A percentile compares a stretch with the other conserved stretches of the same genome.
Conservation (phyloP, 768 basidiomycete species). For the Boletus subcaerulescens region DNA sequence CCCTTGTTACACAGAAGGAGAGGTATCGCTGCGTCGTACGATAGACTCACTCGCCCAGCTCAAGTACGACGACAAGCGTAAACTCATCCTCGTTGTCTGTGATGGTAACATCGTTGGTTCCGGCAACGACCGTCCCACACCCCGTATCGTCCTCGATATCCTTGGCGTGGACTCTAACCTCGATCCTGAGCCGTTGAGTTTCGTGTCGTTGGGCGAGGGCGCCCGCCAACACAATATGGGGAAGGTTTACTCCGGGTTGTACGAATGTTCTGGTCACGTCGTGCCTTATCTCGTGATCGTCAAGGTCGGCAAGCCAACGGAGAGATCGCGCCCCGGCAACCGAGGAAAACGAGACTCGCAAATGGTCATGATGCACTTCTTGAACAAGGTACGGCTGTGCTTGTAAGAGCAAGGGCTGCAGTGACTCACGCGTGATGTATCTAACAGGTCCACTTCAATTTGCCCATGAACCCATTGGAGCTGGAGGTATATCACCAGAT, state of each 20-base stretch:
- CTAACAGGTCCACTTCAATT: conserved; percentile 87
- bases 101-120: conserved; percentile 97
- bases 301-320: conserved; percentile 94
- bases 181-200: conserved; percentile 93
- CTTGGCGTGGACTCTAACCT: conserved; percentile 90
- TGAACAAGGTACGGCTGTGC: conserved; percentile 73
- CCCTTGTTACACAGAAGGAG: conserved; percentile 98
- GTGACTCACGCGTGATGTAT: not conserved
- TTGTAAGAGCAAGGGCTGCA: not conserved
- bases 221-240: conserved; percentile 97
- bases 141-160: conserved; percentile 94
- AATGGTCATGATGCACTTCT: conserved; percentile 93
- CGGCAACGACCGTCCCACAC: conserved; percentile 94
- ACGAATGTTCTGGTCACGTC: conserved; percentile 92
- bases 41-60: conserved; percentile 93
- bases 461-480: conserved; percentile 95
- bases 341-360: conserved; percentile 98
- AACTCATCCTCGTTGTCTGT: conserved; percentile 41
- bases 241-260: conserved; percentile 94
- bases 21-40: conserved; percentile 75
- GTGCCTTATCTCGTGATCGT: conserved; percentile 91
- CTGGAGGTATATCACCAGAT: conserved; percentile 99
- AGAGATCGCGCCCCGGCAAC: conserved; percentile 91
- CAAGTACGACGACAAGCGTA: conserved; percentile 98
- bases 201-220: conserved; percentile 91